Evolutionary conservation across 1,284 basidiomycete genomes (phyloP).

Genomic region (Trichosporon asahii): DNA sequence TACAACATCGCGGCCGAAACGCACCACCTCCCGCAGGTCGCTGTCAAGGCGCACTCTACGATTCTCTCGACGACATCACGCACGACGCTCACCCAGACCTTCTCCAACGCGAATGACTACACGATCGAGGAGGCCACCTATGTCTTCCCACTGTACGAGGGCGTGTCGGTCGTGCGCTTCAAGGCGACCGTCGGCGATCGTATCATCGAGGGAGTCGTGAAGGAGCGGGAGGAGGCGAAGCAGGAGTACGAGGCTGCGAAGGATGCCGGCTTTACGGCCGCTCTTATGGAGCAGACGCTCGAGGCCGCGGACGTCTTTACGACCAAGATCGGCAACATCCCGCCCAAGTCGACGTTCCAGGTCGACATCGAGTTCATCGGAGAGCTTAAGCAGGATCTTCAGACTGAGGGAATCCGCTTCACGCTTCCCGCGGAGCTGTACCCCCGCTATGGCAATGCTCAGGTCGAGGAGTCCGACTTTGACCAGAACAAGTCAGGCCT

Average conservation of each 20-base stretch:
- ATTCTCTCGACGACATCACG: constrained; percentile 54
- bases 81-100: constrained; percentile 57
- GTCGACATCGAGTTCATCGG: constrained; percentile 26
- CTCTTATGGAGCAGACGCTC: constrained; percentile 43
- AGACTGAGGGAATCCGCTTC: constrained; percentile 27
- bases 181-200: constrained; percentile 54
- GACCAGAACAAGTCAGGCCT: neutral
- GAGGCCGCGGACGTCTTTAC: constrained; percentile 23
- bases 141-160: constrained; percentile 61
- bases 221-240: constrained; percentile 56
- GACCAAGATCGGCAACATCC: constrained; percentile 23
- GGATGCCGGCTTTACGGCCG: constrained; percentile 53
- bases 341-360: constrained; percentile 7
- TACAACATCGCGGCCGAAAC: neutral
- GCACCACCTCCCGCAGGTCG: constrained; percentile 10
- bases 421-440: constrained; percentile 26
- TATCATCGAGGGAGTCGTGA: constrained; percentile 55
- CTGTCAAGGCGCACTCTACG: constrained; percentile 10
- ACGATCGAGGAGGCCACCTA: constrained; percentile 57
- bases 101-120: constrained; percentile 51
- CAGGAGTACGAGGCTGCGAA: constrained; percentile 54
- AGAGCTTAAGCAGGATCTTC: constrained; percentile 27
- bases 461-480: neutral
- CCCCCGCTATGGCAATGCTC: constrained; percentile 22
- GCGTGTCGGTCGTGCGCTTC: constrained; percentile 58